Percentiles rank a stretch among this genome's conserved stretches.
phyloP scores from a whole-genome alignment of 2,329 filamentous ascomycete genomes.

The Curvularia sp. region DNA sequence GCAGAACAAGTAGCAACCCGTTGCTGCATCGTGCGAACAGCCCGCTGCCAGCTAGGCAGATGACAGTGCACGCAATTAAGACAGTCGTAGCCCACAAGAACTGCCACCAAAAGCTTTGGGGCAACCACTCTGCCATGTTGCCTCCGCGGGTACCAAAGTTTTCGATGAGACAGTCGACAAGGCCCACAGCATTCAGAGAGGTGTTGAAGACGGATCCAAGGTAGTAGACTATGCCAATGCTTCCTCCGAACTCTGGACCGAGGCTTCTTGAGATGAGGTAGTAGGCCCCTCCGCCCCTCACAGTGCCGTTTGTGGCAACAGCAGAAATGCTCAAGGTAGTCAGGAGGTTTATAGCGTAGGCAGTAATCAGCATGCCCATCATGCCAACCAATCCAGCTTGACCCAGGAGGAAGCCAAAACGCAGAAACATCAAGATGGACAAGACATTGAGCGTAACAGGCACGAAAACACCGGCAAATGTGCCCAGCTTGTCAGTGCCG shows the following conservation, averaged over 20 bases:
- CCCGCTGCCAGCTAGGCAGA: conserved; percentile 80
- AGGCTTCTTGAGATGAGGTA: conserved; percentile 86
- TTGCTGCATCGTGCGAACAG: conserved; percentile 84
- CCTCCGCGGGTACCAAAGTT: conserved; percentile 70
- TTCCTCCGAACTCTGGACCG: conserved; percentile 87
- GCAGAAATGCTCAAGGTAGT: conserved; percentile 87
- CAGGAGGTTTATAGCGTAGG: conserved; percentile 83
- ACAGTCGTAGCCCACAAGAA: conserved; percentile 79
- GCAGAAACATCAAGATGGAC: conserved; percentile 90
- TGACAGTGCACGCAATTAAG: conserved; percentile 72
- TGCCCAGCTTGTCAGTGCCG: conserved; percentile 70
- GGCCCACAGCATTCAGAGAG: conserved; percentile 83
- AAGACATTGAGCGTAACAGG: conserved; percentile 88
- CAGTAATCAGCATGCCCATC: conserved; percentile 74
- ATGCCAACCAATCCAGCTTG: conserved; percentile 81
- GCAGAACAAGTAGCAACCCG: conserved; percentile 72
- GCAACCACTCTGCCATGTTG: conserved; percentile 66
- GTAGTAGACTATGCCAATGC: conserved; percentile 87
- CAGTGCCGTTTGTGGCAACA: conserved; percentile 88
- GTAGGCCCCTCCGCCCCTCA: conserved; percentile 85
- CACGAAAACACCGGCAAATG: conserved; percentile 73
- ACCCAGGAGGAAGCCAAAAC: conserved; percentile 84
- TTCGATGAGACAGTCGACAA: conserved; percentile 80
- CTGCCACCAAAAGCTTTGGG: conserved; percentile 75
- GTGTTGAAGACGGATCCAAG: conserved; percentile 85